A percentile compares a stretch with the other conserved stretches of the same genome.
phyloP scores from a whole-genome alignment of 495 filamentous ascomycete species.

The Xylaria bambusicola region DNA sequence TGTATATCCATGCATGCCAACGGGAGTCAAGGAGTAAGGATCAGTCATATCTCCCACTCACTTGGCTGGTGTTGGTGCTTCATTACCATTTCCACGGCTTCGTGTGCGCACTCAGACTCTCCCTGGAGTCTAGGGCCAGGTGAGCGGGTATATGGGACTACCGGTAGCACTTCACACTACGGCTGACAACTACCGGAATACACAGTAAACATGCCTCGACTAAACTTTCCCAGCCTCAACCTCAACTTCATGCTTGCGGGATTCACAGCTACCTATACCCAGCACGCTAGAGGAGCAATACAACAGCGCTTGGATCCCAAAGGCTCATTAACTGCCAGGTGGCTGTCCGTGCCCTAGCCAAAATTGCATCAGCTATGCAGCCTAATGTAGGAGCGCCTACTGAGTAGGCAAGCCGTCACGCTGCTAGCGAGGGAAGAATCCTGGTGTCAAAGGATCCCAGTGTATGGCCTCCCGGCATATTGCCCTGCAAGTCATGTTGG shows the following conservation, averaged over 20 bases:
- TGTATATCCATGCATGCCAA: not conserved
- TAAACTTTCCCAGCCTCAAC: not conserved
- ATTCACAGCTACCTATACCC: not conserved
- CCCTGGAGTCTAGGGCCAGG: not conserved
- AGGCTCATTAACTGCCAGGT: not conserved
- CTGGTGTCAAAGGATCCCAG: not conserved
- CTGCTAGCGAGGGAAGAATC: constrained; percentile 7
- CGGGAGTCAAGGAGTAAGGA: not conserved
- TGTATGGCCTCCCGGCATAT: not conserved
- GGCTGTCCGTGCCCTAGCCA: constrained; percentile 1
- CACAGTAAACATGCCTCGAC: not conserved
- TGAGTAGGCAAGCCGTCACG: not conserved
- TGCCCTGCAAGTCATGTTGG: not conserved
- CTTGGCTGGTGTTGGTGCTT: not conserved
- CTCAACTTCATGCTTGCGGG: not conserved
- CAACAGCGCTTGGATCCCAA: not conserved
- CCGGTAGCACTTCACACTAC: not conserved
- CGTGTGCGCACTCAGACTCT: not conserved
- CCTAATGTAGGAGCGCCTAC: not conserved
- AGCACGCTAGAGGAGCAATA: not conserved
- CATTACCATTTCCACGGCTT: not conserved
- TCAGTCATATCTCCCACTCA: not conserved
- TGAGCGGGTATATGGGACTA: not conserved
- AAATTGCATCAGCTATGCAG: constrained; percentile 4
- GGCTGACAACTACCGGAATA: not conserved